Conservation (phyloP, 306 rosid genomes). For the Pterocarpus macrocarpus region DNA sequence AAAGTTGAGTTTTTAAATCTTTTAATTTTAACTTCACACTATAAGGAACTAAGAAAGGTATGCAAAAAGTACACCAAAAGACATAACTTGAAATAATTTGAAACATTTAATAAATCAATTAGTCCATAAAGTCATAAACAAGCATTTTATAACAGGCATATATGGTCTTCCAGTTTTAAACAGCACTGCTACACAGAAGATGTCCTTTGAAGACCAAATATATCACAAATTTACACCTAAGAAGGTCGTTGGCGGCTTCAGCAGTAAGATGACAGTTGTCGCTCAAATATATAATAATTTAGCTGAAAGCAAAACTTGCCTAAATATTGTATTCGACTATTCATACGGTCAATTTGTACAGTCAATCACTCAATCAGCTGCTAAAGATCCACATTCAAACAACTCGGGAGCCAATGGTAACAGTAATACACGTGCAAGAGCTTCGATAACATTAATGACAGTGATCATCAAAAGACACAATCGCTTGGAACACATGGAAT, state of each 20-base stretch:
- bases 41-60: no score
- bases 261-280: not conserved
- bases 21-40: no score
- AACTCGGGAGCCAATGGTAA: not conserved
- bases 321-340: not conserved
- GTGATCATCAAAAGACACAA: not conserved
- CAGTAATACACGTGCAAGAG: not conserved
- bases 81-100: not conserved
- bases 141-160: not conserved
- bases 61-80: not conserved
- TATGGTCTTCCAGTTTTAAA: not conserved
- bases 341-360: not conserved
- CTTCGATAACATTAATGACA: not conserved
- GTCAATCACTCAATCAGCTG: not conserved
- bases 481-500: conserved; percentile 11
- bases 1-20: not conserved
- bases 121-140: no score
- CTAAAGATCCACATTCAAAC: not conserved
- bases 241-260: conserved; percentile 8
- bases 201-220: not conserved
- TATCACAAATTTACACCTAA: not conserved
- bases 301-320: not conserved
- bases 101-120: not conserved
- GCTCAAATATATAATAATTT: not conserved
- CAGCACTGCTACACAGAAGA: no score